These are phyloP conservation scores for Pseudozyma thailandica DNA, from an alignment of 1,284 basidiomycete genomes.

Conservation along the genomic window DNA sequence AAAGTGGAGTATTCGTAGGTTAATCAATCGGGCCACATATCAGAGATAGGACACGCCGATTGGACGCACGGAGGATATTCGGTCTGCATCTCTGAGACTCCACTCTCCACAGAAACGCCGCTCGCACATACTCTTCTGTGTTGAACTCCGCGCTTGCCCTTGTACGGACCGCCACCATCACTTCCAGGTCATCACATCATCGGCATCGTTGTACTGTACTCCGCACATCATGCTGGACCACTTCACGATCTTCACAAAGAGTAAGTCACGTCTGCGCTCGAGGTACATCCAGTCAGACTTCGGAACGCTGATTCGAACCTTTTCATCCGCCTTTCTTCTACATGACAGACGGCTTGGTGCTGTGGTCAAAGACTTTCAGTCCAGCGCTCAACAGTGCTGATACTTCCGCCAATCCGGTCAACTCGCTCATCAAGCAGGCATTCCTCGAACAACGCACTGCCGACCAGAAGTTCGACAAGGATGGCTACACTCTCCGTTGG, in stretches of 20 bases:
- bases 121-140: constrained; percentile 8
- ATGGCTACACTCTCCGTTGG: constrained; percentile 63
- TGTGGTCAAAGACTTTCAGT: constrained; percentile 63
- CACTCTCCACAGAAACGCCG: constrained; percentile 7
- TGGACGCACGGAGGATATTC: constrained; percentile 14
- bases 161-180: constrained; percentile 6
- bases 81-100: constrained; percentile 19
- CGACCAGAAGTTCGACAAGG: constrained; percentile 58
- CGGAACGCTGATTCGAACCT: neutral
- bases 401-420: constrained; percentile 50
- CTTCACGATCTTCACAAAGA: constrained; percentile 59
- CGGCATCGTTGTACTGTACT: neutral
- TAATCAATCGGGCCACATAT: neutral
- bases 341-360: constrained; percentile 55
- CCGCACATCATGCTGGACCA: constrained; percentile 53
- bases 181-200: constrained; percentile 5
- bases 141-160: constrained; percentile 1
- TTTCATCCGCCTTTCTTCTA: neutral
- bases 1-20: constrained; percentile 6
- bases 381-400: constrained; percentile 34
- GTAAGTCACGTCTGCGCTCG: constrained; percentile 14
- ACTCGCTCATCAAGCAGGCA: constrained; percentile 59
- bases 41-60: neutral
- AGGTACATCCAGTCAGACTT: neutral
- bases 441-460: constrained; percentile 64